phyloP scores from a whole-genome alignment of 768 basidiomycete species.

The Hypsizygus marmoreus region DNA sequence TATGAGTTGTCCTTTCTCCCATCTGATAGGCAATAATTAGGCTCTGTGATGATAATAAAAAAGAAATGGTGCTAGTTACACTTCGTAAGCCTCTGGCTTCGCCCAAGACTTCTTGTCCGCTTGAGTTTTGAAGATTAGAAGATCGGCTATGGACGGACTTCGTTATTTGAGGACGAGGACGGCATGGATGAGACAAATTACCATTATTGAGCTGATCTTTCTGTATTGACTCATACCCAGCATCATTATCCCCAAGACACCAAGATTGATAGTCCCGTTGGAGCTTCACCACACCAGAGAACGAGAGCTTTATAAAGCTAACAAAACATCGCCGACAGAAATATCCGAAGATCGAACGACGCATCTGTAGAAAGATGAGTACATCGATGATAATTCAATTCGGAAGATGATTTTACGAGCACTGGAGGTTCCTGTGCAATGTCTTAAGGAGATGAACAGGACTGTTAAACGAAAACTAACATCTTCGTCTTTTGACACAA shows the following conservation, averaged over 20 bases:
- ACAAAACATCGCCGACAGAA: conserved; percentile 79
- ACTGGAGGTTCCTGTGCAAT: conserved; percentile 30
- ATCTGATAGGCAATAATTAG: conserved; percentile 53
- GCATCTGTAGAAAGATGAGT: conserved; percentile 46
- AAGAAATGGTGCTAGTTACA: conserved; percentile 39
- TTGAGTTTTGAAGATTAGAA: conserved; percentile 61
- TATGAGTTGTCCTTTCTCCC: conserved; percentile 61
- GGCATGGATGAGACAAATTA: conserved; percentile 13
- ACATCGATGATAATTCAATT: background rate
- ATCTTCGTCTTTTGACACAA: conserved; percentile 57
- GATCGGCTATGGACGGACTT: conserved; percentile 37
- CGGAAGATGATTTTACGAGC: conserved; percentile 25
- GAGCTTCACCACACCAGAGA: conserved; percentile 66
- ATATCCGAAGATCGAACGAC: conserved; percentile 79
- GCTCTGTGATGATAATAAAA: conserved; percentile 1
- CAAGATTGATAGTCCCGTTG: conserved; percentile 68
- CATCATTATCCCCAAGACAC: conserved; percentile 48
- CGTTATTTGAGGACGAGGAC: background rate
- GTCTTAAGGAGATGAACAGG: background rate
- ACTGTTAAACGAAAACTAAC: conserved; percentile 32
- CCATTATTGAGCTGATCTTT: conserved; percentile 57
- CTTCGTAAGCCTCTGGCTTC: conserved; percentile 57
- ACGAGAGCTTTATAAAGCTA: conserved; percentile 76
- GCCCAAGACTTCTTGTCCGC: conserved; percentile 70
- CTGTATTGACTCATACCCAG: conserved; percentile 49